Evolutionary conservation across 2,329 filamentous ascomycete species (phyloP).

Genomic region (Aphanocladium album): DNA sequence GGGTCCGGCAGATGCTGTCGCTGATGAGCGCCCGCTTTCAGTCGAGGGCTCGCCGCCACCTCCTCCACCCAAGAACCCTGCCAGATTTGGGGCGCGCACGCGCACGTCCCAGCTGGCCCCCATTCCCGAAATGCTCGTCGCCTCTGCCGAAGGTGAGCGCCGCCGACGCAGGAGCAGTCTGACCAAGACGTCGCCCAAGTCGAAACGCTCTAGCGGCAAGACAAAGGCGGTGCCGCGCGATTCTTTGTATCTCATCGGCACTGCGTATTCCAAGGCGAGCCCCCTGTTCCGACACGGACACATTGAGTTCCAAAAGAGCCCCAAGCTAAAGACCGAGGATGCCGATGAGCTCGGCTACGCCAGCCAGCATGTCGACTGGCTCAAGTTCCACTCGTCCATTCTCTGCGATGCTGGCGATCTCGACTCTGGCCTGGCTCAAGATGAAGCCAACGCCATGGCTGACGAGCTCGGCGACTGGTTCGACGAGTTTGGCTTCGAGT

Average conservation of each 20-base stretch:
- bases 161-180: not conserved
- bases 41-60: slow-evolving; percentile 3
- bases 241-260: slow-evolving; percentile 9
- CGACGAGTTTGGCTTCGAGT: slow-evolving; percentile 43
- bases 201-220: slow-evolving; percentile 3
- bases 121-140: slow-evolving; percentile 36
- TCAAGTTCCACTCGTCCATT: slow-evolving; percentile 61
- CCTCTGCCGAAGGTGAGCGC: slow-evolving; percentile 3
- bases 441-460: slow-evolving; percentile 39
- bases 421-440: slow-evolving; percentile 36
- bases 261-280: slow-evolving; percentile 7
- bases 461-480: slow-evolving; percentile 48
- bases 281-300: slow-evolving; percentile 10
- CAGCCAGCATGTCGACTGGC: slow-evolving; percentile 51
- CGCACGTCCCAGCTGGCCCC: slow-evolving; percentile 30
- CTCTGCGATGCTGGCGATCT: slow-evolving; percentile 51
- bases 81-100: slow-evolving; percentile 10
- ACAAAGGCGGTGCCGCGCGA: not conserved
- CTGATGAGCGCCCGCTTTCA: not conserved
- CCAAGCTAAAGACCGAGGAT: not conserved
- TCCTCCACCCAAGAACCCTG: slow-evolving; percentile 13
- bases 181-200: slow-evolving; percentile 9
- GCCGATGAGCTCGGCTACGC: slow-evolving; percentile 15
- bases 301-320: slow-evolving; percentile 7
- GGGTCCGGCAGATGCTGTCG: not conserved